Conservation (phyloP, 495 filamentous ascomycete genomes). For the Neurospora sp. region DNA sequence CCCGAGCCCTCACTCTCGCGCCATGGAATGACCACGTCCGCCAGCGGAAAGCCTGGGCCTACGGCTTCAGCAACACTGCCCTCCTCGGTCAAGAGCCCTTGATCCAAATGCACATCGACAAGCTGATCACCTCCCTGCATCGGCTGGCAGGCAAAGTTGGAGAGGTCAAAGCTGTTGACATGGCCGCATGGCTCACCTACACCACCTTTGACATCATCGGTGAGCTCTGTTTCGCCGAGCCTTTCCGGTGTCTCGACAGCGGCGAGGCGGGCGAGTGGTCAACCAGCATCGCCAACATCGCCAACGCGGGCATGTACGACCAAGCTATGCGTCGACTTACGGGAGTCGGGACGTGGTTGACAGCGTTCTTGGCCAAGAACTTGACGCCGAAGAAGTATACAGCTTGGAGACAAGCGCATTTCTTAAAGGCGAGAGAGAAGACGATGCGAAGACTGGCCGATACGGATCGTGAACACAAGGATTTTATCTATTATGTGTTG, state of each 20-base stretch:
- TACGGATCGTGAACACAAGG: slow-evolving; percentile 8
- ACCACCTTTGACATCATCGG: slow-evolving; percentile 52
- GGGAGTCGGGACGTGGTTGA: slow-evolving; percentile 14
- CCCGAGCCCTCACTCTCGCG: slow-evolving; percentile 7
- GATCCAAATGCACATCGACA: slow-evolving; percentile 25
- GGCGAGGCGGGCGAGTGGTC: slow-evolving; percentile 16
- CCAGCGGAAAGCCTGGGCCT: slow-evolving; percentile 38
- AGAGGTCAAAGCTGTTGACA: slow-evolving; percentile 21
- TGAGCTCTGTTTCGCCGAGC: slow-evolving; percentile 47
- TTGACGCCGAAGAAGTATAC: slow-evolving; percentile 7
- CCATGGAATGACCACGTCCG: slow-evolving; percentile 30
- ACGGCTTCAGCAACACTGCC: slow-evolving; percentile 39
- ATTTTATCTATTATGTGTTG: slow-evolving; percentile 18
- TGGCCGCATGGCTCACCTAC: slow-evolving; percentile 40
- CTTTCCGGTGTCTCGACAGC: slow-evolving; percentile 44
- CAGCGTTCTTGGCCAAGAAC: slow-evolving; percentile 3
- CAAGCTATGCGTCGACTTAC: slow-evolving; percentile 15
- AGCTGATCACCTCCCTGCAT: slow-evolving; percentile 13
- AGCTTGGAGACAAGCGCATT: slow-evolving; percentile 7
- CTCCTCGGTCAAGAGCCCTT: slow-evolving; percentile 32
- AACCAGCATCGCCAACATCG: slow-evolving; percentile 5
- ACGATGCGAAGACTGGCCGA: slow-evolving; percentile 8
- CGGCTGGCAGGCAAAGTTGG: slow-evolving; percentile 1
- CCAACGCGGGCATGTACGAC: slow-evolving; percentile 6
- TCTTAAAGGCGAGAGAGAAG: slow-evolving; percentile 11